These are phyloP conservation scores for Pseudogymnoascus sp. DNA, from an alignment of 2,329 filamentous ascomycete species.

Conservation along the genomic window DNA sequence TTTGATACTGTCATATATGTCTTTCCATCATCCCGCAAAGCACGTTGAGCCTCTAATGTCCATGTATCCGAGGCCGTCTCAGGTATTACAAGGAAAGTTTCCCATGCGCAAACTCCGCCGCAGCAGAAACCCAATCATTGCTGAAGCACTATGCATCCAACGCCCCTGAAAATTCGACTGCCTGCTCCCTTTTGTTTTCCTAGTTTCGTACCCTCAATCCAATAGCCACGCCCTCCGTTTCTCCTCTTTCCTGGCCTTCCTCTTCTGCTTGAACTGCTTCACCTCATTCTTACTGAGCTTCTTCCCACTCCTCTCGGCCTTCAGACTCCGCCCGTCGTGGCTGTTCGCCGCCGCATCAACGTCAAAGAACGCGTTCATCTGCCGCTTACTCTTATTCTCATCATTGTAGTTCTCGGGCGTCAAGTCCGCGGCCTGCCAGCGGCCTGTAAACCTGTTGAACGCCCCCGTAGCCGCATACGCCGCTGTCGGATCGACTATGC, in stretches of 20 bases:
- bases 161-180: not conserved
- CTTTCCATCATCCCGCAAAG: not conserved
- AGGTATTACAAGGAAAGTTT: not conserved
- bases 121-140: not conserved
- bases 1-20: not conserved
- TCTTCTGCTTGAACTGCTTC: slow-evolving; percentile 85
- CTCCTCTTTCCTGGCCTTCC: slow-evolving; percentile 83
- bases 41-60: not conserved
- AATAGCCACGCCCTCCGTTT: slow-evolving; percentile 85
- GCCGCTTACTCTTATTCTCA: slow-evolving; percentile 75
- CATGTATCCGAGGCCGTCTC: not conserved
- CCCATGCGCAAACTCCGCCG: not conserved
- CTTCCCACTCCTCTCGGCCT: slow-evolving; percentile 80
- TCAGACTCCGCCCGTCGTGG: slow-evolving; percentile 83
- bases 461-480: slow-evolving; percentile 59
- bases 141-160: not conserved
- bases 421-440: slow-evolving; percentile 61
- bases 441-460: slow-evolving; percentile 90
- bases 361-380: slow-evolving; percentile 93
- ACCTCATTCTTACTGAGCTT: slow-evolving; percentile 78
- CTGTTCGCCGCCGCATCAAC: slow-evolving; percentile 87
- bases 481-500: slow-evolving; percentile 33
- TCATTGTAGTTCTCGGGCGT: slow-evolving; percentile 73
- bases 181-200: not conserved
- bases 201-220: slow-evolving; percentile 48